These are phyloP conservation scores for Xylariaceae sp. DNA, from an alignment of 2,329 filamentous ascomycete species.

Conservation along the genomic window DNA sequence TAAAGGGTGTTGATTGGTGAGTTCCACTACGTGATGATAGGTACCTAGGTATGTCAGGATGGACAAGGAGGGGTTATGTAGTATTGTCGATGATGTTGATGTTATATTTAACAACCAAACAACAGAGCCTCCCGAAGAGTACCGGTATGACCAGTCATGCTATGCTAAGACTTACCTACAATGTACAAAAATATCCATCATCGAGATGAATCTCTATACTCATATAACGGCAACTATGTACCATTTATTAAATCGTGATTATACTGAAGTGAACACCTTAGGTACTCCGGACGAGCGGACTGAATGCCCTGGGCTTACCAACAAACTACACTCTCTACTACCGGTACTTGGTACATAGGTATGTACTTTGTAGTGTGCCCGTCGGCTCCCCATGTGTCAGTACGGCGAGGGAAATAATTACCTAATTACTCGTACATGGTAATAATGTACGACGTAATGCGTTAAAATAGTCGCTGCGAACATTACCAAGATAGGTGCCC, in stretches of 20 bases:
- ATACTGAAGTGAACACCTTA: too few species aligned
- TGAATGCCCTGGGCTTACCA: too few species aligned
- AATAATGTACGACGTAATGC: too few species aligned
- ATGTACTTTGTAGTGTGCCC: too few species aligned
- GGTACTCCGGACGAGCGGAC: too few species aligned
- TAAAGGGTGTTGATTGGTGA: slow-evolving; percentile 10
- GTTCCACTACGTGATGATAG: not conserved
- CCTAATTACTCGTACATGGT: too few species aligned
- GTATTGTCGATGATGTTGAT: not conserved
- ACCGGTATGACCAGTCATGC: not conserved
- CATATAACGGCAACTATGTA: not conserved
- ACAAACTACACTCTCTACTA: too few species aligned
- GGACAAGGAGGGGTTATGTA: slow-evolving; percentile 2
- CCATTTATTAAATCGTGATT: too few species aligned
- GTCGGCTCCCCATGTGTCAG: too few species aligned
- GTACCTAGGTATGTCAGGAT: not conserved
- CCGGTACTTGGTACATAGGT: too few species aligned
- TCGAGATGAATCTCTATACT: not conserved
- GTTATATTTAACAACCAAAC: not conserved
- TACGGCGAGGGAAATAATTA: too few species aligned
- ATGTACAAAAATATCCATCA: not conserved
- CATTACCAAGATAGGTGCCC: not conserved
- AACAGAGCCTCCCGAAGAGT: not conserved
- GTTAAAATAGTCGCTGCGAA: too few species aligned
- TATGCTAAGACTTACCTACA: not conserved